Evolutionary conservation across 768 basidiomycete species (phyloP).

Genomic region (Lactarius sanguifluus): DNA sequence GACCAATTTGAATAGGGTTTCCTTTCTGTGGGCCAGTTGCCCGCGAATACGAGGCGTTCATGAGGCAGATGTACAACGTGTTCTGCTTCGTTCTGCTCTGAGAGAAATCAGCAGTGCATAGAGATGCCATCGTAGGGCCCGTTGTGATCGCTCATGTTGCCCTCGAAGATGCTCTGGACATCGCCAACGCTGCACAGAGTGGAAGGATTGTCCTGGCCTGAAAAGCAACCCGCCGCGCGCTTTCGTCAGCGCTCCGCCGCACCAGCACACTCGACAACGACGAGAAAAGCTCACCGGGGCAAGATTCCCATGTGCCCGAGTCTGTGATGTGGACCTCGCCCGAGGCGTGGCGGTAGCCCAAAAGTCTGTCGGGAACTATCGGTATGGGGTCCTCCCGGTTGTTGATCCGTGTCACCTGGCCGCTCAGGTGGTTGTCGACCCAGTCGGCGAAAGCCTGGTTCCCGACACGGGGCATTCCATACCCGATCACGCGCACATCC

Average conservation of each 20-base stretch:
- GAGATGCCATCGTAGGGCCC: slow-evolving; percentile 24
- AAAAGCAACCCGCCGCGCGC: not conserved
- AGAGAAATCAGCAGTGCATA: too few relatives aligned
- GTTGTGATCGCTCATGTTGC: slow-evolving; percentile 31
- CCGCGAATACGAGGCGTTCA: too few relatives aligned
- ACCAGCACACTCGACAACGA: not conserved
- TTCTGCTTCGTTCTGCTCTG: too few relatives aligned
- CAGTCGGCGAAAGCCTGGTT: not conserved
- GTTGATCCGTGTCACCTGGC: slow-evolving; percentile 54
- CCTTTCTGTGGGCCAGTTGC: too few relatives aligned
- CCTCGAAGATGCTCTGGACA: slow-evolving; percentile 49
- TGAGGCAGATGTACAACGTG: too few relatives aligned
- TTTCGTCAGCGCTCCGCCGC: not conserved
- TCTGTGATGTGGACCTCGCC: slow-evolving; percentile 45
- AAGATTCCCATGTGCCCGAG: slow-evolving; percentile 45
- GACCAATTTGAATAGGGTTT: too few relatives aligned
- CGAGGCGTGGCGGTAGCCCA: slow-evolving; percentile 46
- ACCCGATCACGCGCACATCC: not conserved
- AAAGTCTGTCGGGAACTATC: slow-evolving; percentile 37
- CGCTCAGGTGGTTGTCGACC: slow-evolving; percentile 39
- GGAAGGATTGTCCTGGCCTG: slow-evolving; percentile 62
- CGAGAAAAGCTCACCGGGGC: not conserved
- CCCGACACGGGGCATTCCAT: slow-evolving; percentile 13
- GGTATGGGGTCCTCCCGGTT: slow-evolving; percentile 47
- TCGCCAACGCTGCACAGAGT: slow-evolving; percentile 51